Percentiles rank a stretch among this genome's conserved stretches.
Evolutionary conservation across 169 alveolate species (phyloP).

Genomic region (Cryptosporidium canis): DNA sequence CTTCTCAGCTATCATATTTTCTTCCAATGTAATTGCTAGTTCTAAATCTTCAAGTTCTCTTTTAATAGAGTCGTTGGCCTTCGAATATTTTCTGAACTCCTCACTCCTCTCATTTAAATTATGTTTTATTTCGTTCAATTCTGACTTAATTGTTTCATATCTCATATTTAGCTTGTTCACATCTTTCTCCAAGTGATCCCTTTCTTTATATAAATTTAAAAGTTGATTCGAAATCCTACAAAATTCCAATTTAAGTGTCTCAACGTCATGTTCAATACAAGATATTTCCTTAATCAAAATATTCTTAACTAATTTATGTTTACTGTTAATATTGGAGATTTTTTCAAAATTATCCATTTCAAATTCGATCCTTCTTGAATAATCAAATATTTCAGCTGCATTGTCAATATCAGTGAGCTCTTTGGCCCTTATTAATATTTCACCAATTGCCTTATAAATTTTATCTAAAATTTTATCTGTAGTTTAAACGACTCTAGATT

Average conservation of each 20-base stretch:
- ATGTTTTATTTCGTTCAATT: slow-evolving; percentile 2
- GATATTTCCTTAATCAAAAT: slow-evolving; percentile 27
- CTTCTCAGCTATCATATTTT: slow-evolving; percentile 4
- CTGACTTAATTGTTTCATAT: neutral
- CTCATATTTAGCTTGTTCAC: neutral
- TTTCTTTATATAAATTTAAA: neutral
- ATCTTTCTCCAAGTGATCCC: neutral
- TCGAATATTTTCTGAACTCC: neutral
- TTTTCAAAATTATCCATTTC: slow-evolving; percentile 13
- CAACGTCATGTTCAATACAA: slow-evolving; percentile 17
- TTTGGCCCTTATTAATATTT: neutral
- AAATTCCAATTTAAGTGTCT: slow-evolving; percentile 15
- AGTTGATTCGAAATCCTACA: neutral
- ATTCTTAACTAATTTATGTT: slow-evolving; percentile 1
- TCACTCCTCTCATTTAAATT: neutral
- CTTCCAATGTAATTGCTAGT: slow-evolving; percentile 39
- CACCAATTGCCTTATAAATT: slow-evolving; percentile 14
- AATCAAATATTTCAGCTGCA: slow-evolving; percentile 35
- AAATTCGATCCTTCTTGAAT: slow-evolving; percentile 10
- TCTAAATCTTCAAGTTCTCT: slow-evolving; percentile 40
- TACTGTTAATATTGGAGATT: neutral
- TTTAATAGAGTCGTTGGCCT: neutral
- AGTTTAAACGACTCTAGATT: neutral
- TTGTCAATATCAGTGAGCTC: slow-evolving; percentile 26
- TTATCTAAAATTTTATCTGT: neutral